A percentile compares a stretch with the other conserved stretches of the same genome.
Conservation (phyloP, 1,284 basidiomycete species). For the Cryptococcus sp. region DNA sequence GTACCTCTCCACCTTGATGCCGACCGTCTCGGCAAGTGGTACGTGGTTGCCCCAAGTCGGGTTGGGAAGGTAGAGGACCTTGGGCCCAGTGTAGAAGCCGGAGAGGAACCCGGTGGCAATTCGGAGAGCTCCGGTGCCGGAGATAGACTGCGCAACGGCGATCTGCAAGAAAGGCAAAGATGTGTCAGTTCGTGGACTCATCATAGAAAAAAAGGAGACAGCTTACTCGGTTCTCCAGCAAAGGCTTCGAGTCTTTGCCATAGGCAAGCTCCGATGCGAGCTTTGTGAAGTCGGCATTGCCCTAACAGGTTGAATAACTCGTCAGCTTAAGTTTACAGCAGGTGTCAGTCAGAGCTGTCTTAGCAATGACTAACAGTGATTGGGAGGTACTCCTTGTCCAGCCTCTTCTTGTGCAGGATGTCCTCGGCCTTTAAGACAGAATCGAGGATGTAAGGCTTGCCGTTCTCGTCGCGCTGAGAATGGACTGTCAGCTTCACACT, state of each 20-base stretch:
- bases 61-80: constrained; percentile 85
- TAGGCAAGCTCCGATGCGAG: constrained; percentile 88
- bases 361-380: constrained; percentile 60
- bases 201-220: neutral
- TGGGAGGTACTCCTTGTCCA: constrained; percentile 97
- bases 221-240: constrained; percentile 72
- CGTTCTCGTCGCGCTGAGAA: constrained; percentile 86
- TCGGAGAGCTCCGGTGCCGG: constrained; percentile 93
- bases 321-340: neutral
- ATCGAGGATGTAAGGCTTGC: constrained; percentile 91
- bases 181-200: neutral
- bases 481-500: constrained; percentile 34
- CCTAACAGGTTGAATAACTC: constrained; percentile 16
- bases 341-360: neutral
- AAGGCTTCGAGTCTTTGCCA: constrained; percentile 72
- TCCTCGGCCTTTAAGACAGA: constrained; percentile 76
- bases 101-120: constrained; percentile 89
- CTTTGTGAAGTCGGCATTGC: constrained; percentile 78
- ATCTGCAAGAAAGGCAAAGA: constrained; percentile 56
- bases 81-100: constrained; percentile 80
- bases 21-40: constrained; percentile 75
- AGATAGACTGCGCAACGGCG: constrained; percentile 92
- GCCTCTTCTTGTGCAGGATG: constrained; percentile 60
- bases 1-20: constrained; percentile 88
- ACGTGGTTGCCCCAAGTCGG: constrained; percentile 99